Base-by-base conservation (phyloP, 228 moss, liverwort and hornwort genomes). In the Sphagnum magellanicum region DNA sequence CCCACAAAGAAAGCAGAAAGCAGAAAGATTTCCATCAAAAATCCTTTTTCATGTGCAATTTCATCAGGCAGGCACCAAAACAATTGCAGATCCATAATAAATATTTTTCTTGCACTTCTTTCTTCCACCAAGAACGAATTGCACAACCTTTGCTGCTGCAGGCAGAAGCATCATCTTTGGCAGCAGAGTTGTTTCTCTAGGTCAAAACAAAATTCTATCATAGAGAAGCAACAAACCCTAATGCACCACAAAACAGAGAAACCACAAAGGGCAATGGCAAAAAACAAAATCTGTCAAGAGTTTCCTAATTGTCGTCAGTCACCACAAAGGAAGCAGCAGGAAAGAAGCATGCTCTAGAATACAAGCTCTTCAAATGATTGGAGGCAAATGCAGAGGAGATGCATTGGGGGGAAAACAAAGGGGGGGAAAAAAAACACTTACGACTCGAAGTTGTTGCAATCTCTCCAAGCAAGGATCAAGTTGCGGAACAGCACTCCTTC, bases 71-170 rank as follows among this genome's bases (percentile, higher is more conserved):
- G 32, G 52, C 16, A 6, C 57, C 73, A 73, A 49, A 17, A 70
- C 68, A 59, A 64, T 68, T 68, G 75, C 73, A 57, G 73, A 59
- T 82, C 77, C 72, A 80, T 80, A 78, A 72, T 78, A 74, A 74
- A 70, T 69, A 78, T 76, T 76, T 76, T 80, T 78, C 80, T 80
- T 80, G 80, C 80, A 80, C 86, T 83, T 80, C 78, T 80, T 76
- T 80, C 83, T 83, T 78, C 78, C 75, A 86, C 80, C 80, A 51
- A 68, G 74, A 65, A 83, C 52, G 50, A 75, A 72, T 70, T 48
- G 32, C 52, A 49, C 48, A 68, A 52, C 60, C 72, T 71, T 71
- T 53, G 70, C 61, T 50, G 17, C 70, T 55, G 55, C 55, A 8
- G 55, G 8, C 8, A 8, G 55, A 12, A 8, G 9, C 8, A 55